Evolutionary conservation across 1,284 basidiomycete genomes (phyloP).

Genomic region (Takashimella koratensis): DNA sequence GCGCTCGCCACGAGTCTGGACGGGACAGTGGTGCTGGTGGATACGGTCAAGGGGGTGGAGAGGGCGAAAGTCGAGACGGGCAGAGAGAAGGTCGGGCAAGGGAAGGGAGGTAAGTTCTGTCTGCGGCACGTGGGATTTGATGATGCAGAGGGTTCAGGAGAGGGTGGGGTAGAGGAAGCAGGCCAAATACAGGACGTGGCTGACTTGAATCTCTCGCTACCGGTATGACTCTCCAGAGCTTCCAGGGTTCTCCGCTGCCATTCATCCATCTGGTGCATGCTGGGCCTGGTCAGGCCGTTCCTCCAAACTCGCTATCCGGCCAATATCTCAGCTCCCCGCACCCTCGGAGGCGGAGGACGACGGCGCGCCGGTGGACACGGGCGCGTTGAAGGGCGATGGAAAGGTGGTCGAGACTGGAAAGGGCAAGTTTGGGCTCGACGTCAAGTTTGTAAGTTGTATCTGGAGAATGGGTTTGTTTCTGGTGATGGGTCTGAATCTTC

Average conservation of each 20-base stretch:
- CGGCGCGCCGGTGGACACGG: slow-evolving; percentile 6
- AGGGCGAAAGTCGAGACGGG: slow-evolving; percentile 69
- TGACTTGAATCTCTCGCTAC: slow-evolving; percentile 1
- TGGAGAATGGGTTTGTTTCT: too few relatives aligned
- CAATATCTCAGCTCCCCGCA: slow-evolving; percentile 55
- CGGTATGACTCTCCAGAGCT: slow-evolving; percentile 15
- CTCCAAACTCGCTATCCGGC: slow-evolving; percentile 58
- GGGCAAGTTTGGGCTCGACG: slow-evolving; percentile 75
- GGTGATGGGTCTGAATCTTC: too few relatives aligned
- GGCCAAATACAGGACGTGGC: too few relatives aligned
- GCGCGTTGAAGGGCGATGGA: slow-evolving; percentile 55
- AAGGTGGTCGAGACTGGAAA: slow-evolving; percentile 60
- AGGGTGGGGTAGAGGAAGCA: too few relatives aligned
- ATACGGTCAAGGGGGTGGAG: slow-evolving; percentile 59
- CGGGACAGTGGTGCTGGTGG: slow-evolving; percentile 69
- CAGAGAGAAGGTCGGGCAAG: slow-evolving; percentile 54
- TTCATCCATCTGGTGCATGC: slow-evolving; percentile 65
- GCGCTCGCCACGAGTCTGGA: slow-evolving; percentile 75
- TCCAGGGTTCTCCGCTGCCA: slow-evolving; percentile 72
- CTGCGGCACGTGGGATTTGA: neutral
- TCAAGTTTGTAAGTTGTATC: slow-evolving; percentile 72
- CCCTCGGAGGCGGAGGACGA: slow-evolving; percentile 10
- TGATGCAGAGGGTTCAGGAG: too few relatives aligned
- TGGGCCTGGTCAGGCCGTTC: slow-evolving; percentile 76
- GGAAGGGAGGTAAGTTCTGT: slow-evolving; percentile 62